Evolutionary conservation across 805 yeast species (phyloP), one percentile per base, ranked within the genome.

Genomic region (Wickerhamiella sorbophila): DNA sequence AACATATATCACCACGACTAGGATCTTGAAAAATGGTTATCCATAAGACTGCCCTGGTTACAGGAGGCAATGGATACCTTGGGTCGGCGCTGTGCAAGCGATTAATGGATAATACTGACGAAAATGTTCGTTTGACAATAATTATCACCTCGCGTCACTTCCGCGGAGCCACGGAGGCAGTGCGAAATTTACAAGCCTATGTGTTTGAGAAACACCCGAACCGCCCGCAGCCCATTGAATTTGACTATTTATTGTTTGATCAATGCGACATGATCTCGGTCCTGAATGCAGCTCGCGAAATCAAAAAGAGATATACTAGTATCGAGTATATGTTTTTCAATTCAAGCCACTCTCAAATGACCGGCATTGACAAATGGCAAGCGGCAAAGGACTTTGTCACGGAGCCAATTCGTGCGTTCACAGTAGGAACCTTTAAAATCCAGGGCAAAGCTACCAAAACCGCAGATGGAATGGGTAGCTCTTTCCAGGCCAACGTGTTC

Each of bases 401-500:
- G 1, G 70, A 73, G 48, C 94, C 95, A 3, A 61, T 85, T 22
- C 73, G 74, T 37, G 91, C 91, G 2, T 88, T 79, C n/a, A 91
- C 97, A 0, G 75, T 72, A 45, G 96, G 95, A 6, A 75, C 77
- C 1, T 87, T 82, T 62, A 86, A 88, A 60, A 70, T 80, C 31
- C 97, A 91, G 65, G 68, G 71, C 44, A 69, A 74, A 15, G 95
- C 96, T 3, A 77, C 78, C 20, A 75, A 71, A 53, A 74, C 94
- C 1, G 40, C 17, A 12, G 98, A 91, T 60, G 86, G 74, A 0
- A 52, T 88, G 66, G 96, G 97, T 1, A 63, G 81, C 24, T 85
- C 86, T 3, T 91, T 88, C 64, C 94, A 91, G 61, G 93, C 91
- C 4, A 91, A 91, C 56, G 95, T 88, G n/a, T 84, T 91, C 62